Evolutionary conservation across 2,329 filamentous ascomycete species (phyloP), one percentile per base, ranked within the genome.

Genomic region (Colletotrichum zoysiae): DNA sequence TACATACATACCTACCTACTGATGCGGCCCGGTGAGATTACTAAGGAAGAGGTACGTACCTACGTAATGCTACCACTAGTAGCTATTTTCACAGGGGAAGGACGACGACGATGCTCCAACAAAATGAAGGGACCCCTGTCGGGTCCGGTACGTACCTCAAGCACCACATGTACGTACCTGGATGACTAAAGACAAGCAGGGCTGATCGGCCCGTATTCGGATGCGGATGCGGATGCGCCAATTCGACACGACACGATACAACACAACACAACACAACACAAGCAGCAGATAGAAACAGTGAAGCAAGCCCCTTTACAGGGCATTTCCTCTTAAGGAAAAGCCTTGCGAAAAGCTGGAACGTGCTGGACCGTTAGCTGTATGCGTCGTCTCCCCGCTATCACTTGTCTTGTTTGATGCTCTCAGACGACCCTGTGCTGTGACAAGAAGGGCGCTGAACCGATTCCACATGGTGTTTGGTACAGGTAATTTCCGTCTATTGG

Each of bases 371-470:
- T n/a, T 48, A 12, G 35, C 11, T 20, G 5, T 40, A 40, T 40
- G 3, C 20, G 12, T 23, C 6, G 2, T n/a, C 20, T 48, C 30
- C 30, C 30, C 30, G 20, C 9, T 9, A 46, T 46, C 20, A 7
- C 42, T 42, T 59, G 65, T 16, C 35, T 38, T 38, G 48, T 57
- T 0, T 11, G 20, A 46, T 20, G 35, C 35, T 51, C 23, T 20
- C 55, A 51, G 23, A 67, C 46, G 33, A 63, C 68, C 35, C 51
- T 63, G 58, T 58, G 65, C 51, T 63, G 58, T 58, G 65, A 44
- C 65, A 35, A 11, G 20, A 23, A 23, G 20, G 4, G 20, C 46
- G 5, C n/a, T n/a, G 3, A 20, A n/a, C 44, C 20, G 46, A 48
- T 23, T 5, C 46, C 44, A n/a, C 44, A 12, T 12, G 20, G 46